Evolutionary conservation across 208 protist species (phyloP).

Genomic region (Blechomonas ayalai): DNA sequence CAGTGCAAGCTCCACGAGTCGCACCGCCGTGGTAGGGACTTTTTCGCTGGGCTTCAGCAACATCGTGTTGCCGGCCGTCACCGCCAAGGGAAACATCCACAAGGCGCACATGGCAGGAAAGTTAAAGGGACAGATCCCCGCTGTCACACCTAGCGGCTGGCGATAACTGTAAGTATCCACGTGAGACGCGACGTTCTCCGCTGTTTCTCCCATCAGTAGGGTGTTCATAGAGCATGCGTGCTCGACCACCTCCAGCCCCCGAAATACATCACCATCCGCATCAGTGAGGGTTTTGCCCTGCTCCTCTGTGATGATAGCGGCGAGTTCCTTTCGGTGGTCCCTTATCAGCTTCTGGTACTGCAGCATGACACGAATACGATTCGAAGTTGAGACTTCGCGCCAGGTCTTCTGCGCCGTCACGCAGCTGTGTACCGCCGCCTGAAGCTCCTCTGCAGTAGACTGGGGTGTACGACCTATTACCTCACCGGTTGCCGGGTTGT

Average conservation of each 20-base stretch:
- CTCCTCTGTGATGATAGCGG: constrained; percentile 66
- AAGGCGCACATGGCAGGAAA: constrained; percentile 89
- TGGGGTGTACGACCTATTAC: constrained; percentile 58
- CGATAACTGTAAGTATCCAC: constrained; percentile 86
- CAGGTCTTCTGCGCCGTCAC: constrained; percentile 40
- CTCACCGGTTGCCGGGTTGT: constrained; percentile 80
- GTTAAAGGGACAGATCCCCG: constrained; percentile 88
- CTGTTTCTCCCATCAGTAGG: constrained; percentile 84
- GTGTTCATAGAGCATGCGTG: constrained; percentile 56
- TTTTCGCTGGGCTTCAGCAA: constrained; percentile 91
- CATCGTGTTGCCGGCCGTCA: constrained; percentile 88
- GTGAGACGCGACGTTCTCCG: constrained; percentile 60
- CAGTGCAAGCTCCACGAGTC: constrained; percentile 23
- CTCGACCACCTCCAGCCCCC: constrained; percentile 92
- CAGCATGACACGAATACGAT: constrained; percentile 61
- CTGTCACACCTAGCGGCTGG: constrained; percentile 87
- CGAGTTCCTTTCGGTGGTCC: constrained; percentile 57
- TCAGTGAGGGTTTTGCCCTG: constrained; percentile 88
- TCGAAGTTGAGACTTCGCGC: constrained; percentile 41
- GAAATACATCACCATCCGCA: constrained; percentile 86
- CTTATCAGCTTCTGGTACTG: constrained; percentile 61
- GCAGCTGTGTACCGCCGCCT: constrained; percentile 37
- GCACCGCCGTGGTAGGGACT: constrained; percentile 46
- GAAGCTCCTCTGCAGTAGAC: constrained; percentile 71
- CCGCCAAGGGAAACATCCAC: constrained; percentile 89